Evolutionary conservation across 1,139 yeast species (phyloP), one percentile per base, ranked within the genome.

Genomic region (Meyerozyma elateridarum): DNA sequence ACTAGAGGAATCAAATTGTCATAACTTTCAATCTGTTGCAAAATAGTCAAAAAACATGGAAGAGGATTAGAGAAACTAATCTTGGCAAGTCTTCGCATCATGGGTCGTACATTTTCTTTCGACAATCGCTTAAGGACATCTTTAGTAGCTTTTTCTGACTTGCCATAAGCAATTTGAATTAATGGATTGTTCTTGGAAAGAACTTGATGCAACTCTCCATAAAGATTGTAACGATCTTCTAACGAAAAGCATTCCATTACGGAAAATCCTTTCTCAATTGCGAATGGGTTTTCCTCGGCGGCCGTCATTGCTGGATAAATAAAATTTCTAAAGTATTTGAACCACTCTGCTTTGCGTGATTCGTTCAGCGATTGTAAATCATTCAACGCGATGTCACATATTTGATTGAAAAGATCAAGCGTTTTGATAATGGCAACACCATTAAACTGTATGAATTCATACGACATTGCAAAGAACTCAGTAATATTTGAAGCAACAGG

Each of bases 21-120:
- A 51, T 91, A 93, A 61, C 95, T 87, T 54, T 93, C 98, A 39
- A 91, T 79, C 48, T 81, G 89, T 35, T 73, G 76, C 17, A 82
- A 62, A 25, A 80, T 68, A 1, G 83, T 73, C 25, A 70, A 56
- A 22, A 83, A 73, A 20, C 93, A 76, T 2, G 95, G 85, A 18
- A 91, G 54, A 1, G 98, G 98, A 49, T 88, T 88, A 1, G 85
- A 64, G 39, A 76, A 80, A 18, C 89, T 74, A n/a, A 85, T 66
- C 39, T 81, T 80, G 0, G 95, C 84, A 21, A 91, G 63, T 36
- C 79, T 70, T 41, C 94, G 70, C 74, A 85, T 83, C 74, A 85
- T 81, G 15, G 79, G 77, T 22, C 73, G 69, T 2, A 85, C 82
- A 42, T 87, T 89, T 40, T 85, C 91, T 37, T 83, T 84, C n/a